Conservation (phyloP, 352 stramenopile species). For the Phytophthora quininea region DNA sequence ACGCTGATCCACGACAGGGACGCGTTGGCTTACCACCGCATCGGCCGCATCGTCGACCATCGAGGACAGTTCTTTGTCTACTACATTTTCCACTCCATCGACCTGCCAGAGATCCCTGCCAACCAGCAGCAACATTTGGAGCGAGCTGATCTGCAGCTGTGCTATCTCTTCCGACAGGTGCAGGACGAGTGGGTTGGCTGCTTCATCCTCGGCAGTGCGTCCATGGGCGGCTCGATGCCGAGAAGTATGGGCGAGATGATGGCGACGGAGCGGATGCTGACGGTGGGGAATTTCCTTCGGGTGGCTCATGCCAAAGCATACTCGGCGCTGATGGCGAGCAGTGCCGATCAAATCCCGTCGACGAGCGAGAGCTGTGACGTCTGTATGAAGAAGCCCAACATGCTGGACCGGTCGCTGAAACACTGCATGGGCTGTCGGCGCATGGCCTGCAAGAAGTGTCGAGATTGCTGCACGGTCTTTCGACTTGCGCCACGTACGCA, state of each 20-base stretch:
- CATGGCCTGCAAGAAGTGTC: constrained; percentile 58
- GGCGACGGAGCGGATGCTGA: constrained; percentile 43
- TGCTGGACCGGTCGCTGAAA: constrained; percentile 43
- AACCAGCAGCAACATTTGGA: constrained; percentile 38
- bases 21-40: constrained; percentile 58
- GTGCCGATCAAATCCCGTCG: constrained; percentile 39
- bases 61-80: constrained; percentile 66
- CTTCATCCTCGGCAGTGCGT: constrained; percentile 61
- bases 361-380: constrained; percentile 52
- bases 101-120: constrained; percentile 55
- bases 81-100: constrained; percentile 63
- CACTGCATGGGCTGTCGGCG: constrained; percentile 62
- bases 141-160: constrained; percentile 56
- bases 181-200: constrained; percentile 55
- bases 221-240: constrained; percentile 45
- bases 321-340: constrained; percentile 48
- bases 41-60: constrained; percentile 66
- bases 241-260: constrained; percentile 54
- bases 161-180: constrained; percentile 67
- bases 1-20: constrained; percentile 64
- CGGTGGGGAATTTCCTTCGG: constrained; percentile 45
- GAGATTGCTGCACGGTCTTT: constrained; percentile 57
- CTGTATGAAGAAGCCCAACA: constrained; percentile 48
- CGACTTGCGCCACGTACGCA: constrained; percentile 48
- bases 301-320: constrained; percentile 62